phyloP scores from a whole-genome alignment of 805 yeast species.

The Zygosaccharomyces gambellarensis region DNA sequence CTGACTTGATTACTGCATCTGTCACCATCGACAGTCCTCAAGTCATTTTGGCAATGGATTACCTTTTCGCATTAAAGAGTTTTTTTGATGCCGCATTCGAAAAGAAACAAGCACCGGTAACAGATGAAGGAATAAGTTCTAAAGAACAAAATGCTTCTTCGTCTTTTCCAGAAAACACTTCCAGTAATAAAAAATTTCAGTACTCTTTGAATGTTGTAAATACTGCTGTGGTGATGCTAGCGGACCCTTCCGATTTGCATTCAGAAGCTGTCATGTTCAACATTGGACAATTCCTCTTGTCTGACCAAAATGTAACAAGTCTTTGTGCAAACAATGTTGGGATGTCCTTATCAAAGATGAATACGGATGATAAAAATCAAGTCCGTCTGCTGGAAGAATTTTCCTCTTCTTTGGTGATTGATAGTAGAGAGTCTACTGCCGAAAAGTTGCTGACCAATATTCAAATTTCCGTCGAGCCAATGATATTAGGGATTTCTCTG shows the following conservation, averaged over 20 bases:
- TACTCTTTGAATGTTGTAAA: constrained; percentile 66
- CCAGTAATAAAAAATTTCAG: constrained; percentile 34
- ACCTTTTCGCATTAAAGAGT: constrained; percentile 65
- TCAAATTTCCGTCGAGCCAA: constrained; percentile 70
- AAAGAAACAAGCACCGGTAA: constrained; percentile 10
- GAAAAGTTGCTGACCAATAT: constrained; percentile 57
- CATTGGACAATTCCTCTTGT: constrained; percentile 67
- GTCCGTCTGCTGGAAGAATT: constrained; percentile 85
- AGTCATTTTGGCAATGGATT: constrained; percentile 79
- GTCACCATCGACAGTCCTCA: constrained; percentile 75
- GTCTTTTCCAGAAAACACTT: constrained; percentile 1
- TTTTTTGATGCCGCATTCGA: constrained; percentile 51
- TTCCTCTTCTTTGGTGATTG: constrained; percentile 69
- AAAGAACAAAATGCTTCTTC: not conserved
- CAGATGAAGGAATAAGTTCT: not conserved
- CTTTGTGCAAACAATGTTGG: constrained; percentile 76
- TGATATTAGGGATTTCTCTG: constrained; percentile 74
- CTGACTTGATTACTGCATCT: constrained; percentile 46
- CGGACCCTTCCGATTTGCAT: constrained; percentile 62
- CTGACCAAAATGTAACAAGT: constrained; percentile 63
- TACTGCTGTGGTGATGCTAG: constrained; percentile 72
- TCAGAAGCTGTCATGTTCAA: constrained; percentile 90
- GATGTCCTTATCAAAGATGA: constrained; percentile 78
- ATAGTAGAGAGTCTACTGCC: constrained; percentile 59
- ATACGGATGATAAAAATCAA: constrained; percentile 52